phyloP scores from a whole-genome alignment of 176 grass and related monocot genomes.

The Rhynchospora tenuis region DNA sequence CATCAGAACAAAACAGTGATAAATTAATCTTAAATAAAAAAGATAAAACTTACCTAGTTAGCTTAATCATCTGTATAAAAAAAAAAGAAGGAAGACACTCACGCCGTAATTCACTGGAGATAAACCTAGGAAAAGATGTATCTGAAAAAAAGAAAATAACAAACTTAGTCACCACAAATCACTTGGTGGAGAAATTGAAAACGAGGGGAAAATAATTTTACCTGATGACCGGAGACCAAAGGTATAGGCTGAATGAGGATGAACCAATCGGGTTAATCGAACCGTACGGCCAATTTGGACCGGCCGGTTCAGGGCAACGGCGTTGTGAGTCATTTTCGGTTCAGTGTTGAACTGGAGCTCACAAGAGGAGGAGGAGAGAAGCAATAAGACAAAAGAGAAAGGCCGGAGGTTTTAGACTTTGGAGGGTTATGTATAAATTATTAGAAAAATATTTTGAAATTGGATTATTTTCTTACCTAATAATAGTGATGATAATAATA shows the following conservation, averaged over 20 bases:
- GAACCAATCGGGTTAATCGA: neutral
- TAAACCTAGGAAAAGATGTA: conserved; percentile 9
- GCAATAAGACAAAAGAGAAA: neutral
- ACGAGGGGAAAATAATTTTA: neutral
- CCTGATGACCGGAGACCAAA: conserved; percentile 8
- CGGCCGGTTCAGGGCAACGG: conserved; percentile 24
- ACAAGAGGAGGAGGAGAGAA: no score
- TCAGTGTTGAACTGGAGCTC: neutral
- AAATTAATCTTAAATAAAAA: neutral
- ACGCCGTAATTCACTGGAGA: neutral
- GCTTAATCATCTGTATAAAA: neutral
- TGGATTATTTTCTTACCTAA: no score
- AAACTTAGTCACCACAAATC: neutral
- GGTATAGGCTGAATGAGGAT: neutral
- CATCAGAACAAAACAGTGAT: conserved; percentile 10
- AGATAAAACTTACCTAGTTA: neutral
- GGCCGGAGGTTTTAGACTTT: neutral
- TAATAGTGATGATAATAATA: no score
- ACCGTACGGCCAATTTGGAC: neutral
- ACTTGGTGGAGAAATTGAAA: neutral
- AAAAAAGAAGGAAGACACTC: neutral
- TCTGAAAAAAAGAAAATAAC: neutral
- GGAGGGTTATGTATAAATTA: neutral
- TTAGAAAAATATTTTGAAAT: no score
- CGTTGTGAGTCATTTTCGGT: conserved; percentile 18